phyloP scores from a whole-genome alignment of 306 rosid species.

The Gastrolobium villosum region DNA sequence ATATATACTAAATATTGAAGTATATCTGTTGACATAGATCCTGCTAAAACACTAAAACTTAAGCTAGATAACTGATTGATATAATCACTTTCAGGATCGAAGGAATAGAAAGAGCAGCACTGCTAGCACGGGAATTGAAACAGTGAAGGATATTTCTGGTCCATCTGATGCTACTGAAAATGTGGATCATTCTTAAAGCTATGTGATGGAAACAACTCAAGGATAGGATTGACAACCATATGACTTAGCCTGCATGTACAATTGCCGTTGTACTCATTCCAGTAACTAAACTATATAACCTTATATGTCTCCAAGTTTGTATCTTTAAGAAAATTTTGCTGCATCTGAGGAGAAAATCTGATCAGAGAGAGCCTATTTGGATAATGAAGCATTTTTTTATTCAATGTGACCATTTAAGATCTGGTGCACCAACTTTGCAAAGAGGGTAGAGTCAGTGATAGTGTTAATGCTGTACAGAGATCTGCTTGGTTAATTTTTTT shows the following conservation, averaged over 20 bases:
- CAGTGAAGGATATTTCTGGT: constrained; percentile 65
- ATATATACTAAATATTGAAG: background rate
- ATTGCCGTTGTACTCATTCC: constrained; percentile 45
- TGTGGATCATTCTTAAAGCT: constrained; percentile 55
- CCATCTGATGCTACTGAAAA: constrained; percentile 59
- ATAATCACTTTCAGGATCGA: constrained; percentile 74
- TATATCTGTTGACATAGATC: background rate
- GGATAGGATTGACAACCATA: constrained; percentile 64
- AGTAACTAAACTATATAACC: constrained; percentile 52
- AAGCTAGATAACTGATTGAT: constrained; percentile 29
- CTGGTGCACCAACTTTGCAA: constrained; percentile 43
- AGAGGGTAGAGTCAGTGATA: constrained; percentile 46
- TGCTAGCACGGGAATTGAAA: constrained; percentile 80
- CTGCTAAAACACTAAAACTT: background rate
- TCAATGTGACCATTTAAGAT: constrained; percentile 53
- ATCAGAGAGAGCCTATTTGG: constrained; percentile 54
- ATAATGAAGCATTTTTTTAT: constrained; percentile 47
- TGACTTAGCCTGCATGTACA: constrained; percentile 43
- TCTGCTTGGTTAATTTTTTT: constrained; percentile 43
- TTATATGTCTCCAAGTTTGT: constrained; percentile 54
- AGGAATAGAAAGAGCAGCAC: constrained; percentile 80
- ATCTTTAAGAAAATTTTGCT: constrained; percentile 34
- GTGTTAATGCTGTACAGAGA: constrained; percentile 63
- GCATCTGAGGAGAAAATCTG: constrained; percentile 52
- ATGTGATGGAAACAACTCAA: constrained; percentile 54